Conservation (phyloP, 2,329 filamentous ascomycete genomes). For the Coniochaeta prunicola region DNA sequence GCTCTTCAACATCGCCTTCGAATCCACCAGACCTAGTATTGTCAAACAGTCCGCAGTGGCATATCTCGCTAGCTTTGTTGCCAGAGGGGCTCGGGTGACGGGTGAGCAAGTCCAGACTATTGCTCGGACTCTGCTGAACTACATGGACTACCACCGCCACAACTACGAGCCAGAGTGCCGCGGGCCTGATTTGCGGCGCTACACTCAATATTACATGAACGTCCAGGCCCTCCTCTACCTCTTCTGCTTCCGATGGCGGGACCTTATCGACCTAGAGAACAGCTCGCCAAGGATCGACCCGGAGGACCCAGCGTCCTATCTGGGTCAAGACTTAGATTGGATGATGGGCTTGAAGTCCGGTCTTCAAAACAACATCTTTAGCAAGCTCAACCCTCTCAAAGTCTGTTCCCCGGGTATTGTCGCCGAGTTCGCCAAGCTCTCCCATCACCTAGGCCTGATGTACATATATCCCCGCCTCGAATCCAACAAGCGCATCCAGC, state of each 20-base stretch:
- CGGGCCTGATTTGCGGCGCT: constrained; percentile 78
- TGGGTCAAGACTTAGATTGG: constrained; percentile 72
- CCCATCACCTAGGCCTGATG: constrained; percentile 77
- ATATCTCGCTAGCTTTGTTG: constrained; percentile 91
- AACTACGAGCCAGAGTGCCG: constrained; percentile 67
- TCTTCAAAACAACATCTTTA: constrained; percentile 72
- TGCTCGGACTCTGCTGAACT: constrained; percentile 69
- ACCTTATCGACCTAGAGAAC: constrained; percentile 60
- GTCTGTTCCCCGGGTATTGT: constrained; percentile 90
- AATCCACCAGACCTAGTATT: constrained; percentile 62
- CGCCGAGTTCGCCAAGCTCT: constrained; percentile 81
- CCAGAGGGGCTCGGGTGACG: constrained; percentile 77
- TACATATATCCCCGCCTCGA: constrained; percentile 87
- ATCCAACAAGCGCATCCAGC: constrained; percentile 81
- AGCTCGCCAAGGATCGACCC: constrained; percentile 49
- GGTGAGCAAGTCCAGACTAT: constrained; percentile 72
- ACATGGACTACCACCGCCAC: constrained; percentile 68
- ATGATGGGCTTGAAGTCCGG: constrained; percentile 65
- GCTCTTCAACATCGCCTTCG: constrained; percentile 65
- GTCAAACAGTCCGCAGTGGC: constrained; percentile 79
- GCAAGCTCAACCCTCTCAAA: constrained; percentile 87
- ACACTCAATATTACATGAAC: constrained; percentile 78
- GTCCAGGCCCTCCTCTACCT: constrained; percentile 90
- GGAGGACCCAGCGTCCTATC: constrained; percentile 52
- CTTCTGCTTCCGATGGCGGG: constrained; percentile 96